Conservation (phyloP, 208 protist species). For the Porcisia hertigi region DNA sequence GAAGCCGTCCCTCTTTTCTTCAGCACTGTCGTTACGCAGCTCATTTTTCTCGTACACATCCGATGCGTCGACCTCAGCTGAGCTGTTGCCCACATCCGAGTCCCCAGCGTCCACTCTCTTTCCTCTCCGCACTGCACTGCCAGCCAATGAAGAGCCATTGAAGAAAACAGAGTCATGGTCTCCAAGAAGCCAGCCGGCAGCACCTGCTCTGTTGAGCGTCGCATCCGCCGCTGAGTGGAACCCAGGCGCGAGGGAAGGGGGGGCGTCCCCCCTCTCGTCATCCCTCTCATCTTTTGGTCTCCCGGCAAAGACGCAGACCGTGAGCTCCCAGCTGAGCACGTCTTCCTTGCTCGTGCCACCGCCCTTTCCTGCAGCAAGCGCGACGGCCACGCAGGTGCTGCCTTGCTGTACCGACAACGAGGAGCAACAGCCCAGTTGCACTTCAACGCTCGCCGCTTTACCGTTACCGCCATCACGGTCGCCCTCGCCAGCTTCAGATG, state of each 20-base stretch:
- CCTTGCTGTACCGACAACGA: background rate
- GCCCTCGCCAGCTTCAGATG: background rate
- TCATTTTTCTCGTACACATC: constrained; percentile 13
- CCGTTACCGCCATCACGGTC: background rate
- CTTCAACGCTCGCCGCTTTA: background rate
- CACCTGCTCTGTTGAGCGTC: background rate
- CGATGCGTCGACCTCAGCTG: background rate
- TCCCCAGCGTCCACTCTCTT: background rate
- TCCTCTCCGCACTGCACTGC: background rate
- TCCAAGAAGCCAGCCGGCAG: background rate
- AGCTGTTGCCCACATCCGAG: background rate
- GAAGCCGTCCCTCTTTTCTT: background rate
- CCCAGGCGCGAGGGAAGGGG: background rate
- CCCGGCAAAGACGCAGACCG: background rate
- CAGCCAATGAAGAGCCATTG: background rate
- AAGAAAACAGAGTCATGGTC: background rate
- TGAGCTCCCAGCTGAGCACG: background rate
- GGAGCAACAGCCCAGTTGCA: background rate
- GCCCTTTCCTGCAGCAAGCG: background rate
- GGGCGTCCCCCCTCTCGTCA: background rate
- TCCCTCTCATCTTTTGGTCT: background rate
- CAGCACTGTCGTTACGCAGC: constrained; percentile 1
- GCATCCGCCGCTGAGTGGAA: background rate
- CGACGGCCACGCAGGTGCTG: constrained; percentile 9
- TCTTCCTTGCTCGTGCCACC: background rate